A percentile compares a stretch with the other conserved stretches of the same genome.
These are phyloP conservation scores for Bolboschoenoplectus hybrid DNA, from an alignment of 202 grass and related monocot species.

Conservation along the genomic window DNA sequence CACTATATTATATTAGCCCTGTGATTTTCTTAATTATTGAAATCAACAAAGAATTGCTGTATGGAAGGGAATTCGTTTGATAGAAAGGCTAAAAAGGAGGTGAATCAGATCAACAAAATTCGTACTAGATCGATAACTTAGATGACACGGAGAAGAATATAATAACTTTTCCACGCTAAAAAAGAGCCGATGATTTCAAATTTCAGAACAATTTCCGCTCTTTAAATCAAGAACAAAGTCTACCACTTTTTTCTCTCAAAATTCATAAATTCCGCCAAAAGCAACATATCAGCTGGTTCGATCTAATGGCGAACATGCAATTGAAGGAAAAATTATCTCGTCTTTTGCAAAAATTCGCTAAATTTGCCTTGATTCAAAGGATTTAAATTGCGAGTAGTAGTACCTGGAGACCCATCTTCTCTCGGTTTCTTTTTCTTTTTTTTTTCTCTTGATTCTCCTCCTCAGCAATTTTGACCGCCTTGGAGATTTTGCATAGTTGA, in stretches of 20 bases:
- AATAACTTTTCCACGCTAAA: constrained; percentile 10
- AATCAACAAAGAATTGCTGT: not conserved
- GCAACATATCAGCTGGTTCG: constrained; percentile 28
- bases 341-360: not conserved
- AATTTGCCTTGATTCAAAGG: constrained; percentile 16
- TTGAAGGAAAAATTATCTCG: not conserved
- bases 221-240: not conserved
- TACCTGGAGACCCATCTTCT: constrained; percentile 41
- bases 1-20: too few relatives aligned
- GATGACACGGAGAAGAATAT: not conserved
- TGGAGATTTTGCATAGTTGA: constrained; percentile 8
- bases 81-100: not conserved
- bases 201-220: not conserved
- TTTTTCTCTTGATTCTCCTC: constrained; percentile 25
- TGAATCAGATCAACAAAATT: constrained; percentile 16
- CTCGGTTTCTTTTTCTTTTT: constrained; percentile 16
- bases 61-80: not conserved
- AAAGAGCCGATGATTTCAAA: constrained; percentile 17
- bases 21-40: not conserved
- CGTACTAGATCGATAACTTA: constrained; percentile 13
- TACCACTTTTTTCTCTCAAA: not conserved
- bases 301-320: not conserved
- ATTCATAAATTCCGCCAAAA: not conserved
- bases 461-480: constrained; percentile 10
- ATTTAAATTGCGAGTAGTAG: not conserved